Conservation (phyloP, 177 flowering plant species). For the Vitis hybrid region DNA sequence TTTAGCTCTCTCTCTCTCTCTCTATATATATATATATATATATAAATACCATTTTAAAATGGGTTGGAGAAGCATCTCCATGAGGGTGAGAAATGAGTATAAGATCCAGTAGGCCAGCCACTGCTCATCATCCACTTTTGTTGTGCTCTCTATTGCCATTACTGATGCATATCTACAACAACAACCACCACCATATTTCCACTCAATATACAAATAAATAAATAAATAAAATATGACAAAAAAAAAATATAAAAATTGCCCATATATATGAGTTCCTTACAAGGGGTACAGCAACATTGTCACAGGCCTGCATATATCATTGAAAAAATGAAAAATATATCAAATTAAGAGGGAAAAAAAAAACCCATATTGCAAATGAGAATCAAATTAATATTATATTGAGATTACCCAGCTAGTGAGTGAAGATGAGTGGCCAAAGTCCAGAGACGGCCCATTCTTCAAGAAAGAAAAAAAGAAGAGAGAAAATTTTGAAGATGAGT, state of each 20-base stretch:
- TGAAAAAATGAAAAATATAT: background rate
- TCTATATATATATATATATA: too few species aligned
- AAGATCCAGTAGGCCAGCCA: slow-evolving; percentile 98
- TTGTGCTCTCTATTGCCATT: slow-evolving; percentile 78
- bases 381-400: background rate
- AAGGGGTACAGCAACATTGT: slow-evolving; percentile 86
- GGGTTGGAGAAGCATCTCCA: slow-evolving; percentile 75
- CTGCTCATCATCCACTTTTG: slow-evolving; percentile 87
- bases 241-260: background rate
- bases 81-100: slow-evolving; percentile 82
- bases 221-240: background rate
- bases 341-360: background rate
- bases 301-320: slow-evolving; percentile 59
- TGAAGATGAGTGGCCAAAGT: slow-evolving; percentile 57
- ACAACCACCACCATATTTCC: background rate
- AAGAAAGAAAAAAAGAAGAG: background rate
- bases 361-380: background rate
- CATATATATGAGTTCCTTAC: slow-evolving; percentile 38
- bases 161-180: slow-evolving; percentile 77
- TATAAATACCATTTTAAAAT: slow-evolving; percentile 53
- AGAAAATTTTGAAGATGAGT: background rate
- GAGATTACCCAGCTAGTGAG: slow-evolving; percentile 67
- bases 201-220: background rate
- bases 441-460: slow-evolving; percentile 60
- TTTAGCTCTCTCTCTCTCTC: too few species aligned